Conservation (phyloP, 495 filamentous ascomycete species). For the Chaetomidium leptoderma region DNA sequence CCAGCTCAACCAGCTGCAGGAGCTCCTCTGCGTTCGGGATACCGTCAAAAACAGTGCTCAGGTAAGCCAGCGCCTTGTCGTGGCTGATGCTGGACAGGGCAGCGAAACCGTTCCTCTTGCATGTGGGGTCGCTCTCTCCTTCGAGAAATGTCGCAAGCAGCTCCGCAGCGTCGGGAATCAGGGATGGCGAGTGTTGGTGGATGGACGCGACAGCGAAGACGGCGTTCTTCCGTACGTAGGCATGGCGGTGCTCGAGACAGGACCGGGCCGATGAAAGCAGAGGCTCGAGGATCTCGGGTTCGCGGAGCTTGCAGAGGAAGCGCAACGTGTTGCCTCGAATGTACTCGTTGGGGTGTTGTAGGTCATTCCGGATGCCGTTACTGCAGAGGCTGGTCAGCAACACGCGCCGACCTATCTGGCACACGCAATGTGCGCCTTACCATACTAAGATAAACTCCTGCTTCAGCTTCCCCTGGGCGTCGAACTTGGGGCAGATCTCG, state of each 20-base stretch:
- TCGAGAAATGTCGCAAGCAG: conserved; percentile 87
- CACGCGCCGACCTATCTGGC: background rate
- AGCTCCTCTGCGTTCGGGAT: conserved; percentile 93
- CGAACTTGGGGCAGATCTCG: conserved; percentile 96
- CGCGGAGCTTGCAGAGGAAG: conserved; percentile 93
- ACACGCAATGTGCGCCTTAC: conserved; percentile 50
- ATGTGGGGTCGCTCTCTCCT: conserved; percentile 87
- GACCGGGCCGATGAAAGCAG: conserved; percentile 84
- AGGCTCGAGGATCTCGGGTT: conserved; percentile 93
- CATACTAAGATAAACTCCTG: conserved; percentile 99
- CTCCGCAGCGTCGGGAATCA: conserved; percentile 95
- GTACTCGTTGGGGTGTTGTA: conserved; percentile 98
- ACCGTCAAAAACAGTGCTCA: conserved; percentile 86
- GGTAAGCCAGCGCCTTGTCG: conserved; percentile 84
- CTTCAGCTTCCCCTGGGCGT: conserved; percentile 86
- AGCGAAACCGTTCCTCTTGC: conserved; percentile 97
- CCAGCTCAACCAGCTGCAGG: conserved; percentile 85
- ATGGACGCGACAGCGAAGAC: conserved; percentile 93
- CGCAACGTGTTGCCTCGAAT: conserved; percentile 93
- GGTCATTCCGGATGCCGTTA: conserved; percentile 95
- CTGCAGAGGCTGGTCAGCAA: conserved; percentile 44
- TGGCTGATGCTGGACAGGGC: conserved; percentile 88
- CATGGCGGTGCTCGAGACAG: conserved; percentile 93
- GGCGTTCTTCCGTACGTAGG: conserved; percentile 96
- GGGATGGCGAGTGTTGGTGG: conserved; percentile 79